Conservation (phyloP, 106 monocot species). For the Iris macrosiphon region DNA sequence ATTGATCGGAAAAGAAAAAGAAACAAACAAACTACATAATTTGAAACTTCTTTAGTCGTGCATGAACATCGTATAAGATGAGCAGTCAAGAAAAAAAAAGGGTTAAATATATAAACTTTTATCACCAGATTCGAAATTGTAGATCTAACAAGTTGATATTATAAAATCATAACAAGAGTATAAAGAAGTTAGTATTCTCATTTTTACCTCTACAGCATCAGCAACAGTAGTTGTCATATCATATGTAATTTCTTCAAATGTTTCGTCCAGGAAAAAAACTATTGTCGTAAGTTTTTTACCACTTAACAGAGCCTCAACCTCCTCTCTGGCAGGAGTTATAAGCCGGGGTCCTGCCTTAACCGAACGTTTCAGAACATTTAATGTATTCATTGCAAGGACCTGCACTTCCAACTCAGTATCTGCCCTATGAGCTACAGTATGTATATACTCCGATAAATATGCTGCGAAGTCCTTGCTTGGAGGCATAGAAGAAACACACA, state of each 20-base stretch:
- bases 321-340: constrained; percentile 78
- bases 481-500: constrained; percentile 93
- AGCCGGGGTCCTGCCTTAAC: constrained; percentile 84
- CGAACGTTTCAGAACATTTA: constrained; percentile 77
- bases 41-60: too few species aligned
- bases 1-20: too few species aligned
- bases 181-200: not conserved
- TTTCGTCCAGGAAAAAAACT: constrained; percentile 98
- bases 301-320: constrained; percentile 88
- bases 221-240: constrained; percentile 96
- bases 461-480: constrained; percentile 90
- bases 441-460: constrained; percentile 94
- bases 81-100: too few species aligned
- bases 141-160: too few species aligned
- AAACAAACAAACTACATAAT: too few species aligned
- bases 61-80: too few species aligned
- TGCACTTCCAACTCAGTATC: constrained; percentile 64
- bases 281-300: constrained; percentile 90
- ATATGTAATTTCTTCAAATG: constrained; percentile 99
- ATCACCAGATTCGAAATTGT: too few species aligned
- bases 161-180: too few species aligned
- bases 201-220: constrained; percentile 93
- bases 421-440: constrained; percentile 64
- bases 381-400: constrained; percentile 69
- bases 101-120: too few species aligned